A percentile compares a stretch with the other conserved stretches of the same genome.
phyloP scores from a whole-genome alignment of 352 stramenopile genomes.

The Globisporangium apiculatum region DNA sequence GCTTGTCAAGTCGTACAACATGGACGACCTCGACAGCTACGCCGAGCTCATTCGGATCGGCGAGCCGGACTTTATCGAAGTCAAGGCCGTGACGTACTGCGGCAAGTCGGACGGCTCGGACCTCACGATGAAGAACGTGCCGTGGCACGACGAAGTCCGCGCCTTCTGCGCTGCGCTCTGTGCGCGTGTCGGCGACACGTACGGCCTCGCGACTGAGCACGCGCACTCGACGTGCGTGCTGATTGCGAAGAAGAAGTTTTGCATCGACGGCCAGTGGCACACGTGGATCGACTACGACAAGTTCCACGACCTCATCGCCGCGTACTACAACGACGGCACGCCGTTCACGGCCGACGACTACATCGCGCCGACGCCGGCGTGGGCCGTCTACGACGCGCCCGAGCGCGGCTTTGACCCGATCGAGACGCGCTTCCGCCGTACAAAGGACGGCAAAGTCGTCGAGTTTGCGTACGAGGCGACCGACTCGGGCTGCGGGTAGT shows the following conservation, averaged over 20 bases:
- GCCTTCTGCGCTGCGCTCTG: conserved; percentile 85
- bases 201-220: conserved; percentile 94
- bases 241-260: conserved; percentile 89
- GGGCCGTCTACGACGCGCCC: conserved; percentile 93
- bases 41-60: conserved; percentile 90
- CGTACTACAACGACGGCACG: conserved; percentile 77
- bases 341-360: conserved; percentile 94
- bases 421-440: conserved; percentile 87
- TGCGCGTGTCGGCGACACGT: conserved; percentile 76
- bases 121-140: conserved; percentile 97
- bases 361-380: conserved; percentile 90
- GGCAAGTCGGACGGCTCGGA: conserved; percentile 96
- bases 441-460: conserved; percentile 83
- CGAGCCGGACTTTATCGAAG: conserved; percentile 91
- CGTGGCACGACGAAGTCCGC: conserved; percentile 97
- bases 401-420: conserved; percentile 97
- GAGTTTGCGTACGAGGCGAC: conserved; percentile 81
- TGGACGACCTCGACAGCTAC: conserved; percentile 94
- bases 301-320: conserved; percentile 88
- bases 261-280: conserved; percentile 90
- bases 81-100: conserved; percentile 98
- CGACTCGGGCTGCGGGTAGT: conserved; percentile 78
- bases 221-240: conserved; percentile 95
- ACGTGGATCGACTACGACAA: conserved; percentile 99
- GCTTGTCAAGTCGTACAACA: conserved; percentile 98